Conservation (phyloP, 139 green algal species). For the Asterochloris erici region DNA sequence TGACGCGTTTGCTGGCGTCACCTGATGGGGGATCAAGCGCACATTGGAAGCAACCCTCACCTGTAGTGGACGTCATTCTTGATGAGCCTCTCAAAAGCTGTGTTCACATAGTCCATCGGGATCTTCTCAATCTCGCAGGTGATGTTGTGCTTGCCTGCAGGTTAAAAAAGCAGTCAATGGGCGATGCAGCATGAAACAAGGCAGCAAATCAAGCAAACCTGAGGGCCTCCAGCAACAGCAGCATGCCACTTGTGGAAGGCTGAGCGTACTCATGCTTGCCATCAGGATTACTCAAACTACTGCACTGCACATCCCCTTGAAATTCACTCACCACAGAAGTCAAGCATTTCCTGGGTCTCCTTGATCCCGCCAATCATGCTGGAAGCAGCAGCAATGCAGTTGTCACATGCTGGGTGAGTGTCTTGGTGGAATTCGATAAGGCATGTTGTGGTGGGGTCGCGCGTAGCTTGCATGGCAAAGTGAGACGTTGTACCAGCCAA, state of each 20-base stretch:
- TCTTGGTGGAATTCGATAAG: too few relatives aligned
- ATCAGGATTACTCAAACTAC: not conserved
- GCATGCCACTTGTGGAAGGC: too few relatives aligned
- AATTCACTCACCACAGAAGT: slow-evolving; percentile 51
- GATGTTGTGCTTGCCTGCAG: slow-evolving; percentile 48
- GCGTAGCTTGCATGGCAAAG: too few relatives aligned
- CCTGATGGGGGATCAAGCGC: too few relatives aligned
- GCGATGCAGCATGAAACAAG: not conserved
- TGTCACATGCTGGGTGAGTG: too few relatives aligned
- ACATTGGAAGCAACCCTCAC: not conserved
- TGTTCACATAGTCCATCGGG: slow-evolving; percentile 54
- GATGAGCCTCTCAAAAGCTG: slow-evolving; percentile 57
- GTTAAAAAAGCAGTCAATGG: not conserved
- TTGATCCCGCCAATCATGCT: slow-evolving; percentile 65
- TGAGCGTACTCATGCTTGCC: not conserved
- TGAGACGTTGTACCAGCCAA: too few relatives aligned
- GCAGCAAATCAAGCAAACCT: too few relatives aligned
- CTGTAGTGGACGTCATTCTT: slow-evolving; percentile 63
- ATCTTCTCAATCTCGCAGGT: slow-evolving; percentile 49
- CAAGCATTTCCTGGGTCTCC: slow-evolving; percentile 77
- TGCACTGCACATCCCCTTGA: too few relatives aligned
- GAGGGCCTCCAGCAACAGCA: too few relatives aligned
- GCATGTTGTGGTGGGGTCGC: too few relatives aligned
- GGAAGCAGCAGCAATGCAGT: slow-evolving; percentile 22
- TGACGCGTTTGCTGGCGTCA: too few relatives aligned